Evolutionary conservation across 2,329 filamentous ascomycete species (phyloP).

Genomic region (Fusarium mangiferae): DNA sequence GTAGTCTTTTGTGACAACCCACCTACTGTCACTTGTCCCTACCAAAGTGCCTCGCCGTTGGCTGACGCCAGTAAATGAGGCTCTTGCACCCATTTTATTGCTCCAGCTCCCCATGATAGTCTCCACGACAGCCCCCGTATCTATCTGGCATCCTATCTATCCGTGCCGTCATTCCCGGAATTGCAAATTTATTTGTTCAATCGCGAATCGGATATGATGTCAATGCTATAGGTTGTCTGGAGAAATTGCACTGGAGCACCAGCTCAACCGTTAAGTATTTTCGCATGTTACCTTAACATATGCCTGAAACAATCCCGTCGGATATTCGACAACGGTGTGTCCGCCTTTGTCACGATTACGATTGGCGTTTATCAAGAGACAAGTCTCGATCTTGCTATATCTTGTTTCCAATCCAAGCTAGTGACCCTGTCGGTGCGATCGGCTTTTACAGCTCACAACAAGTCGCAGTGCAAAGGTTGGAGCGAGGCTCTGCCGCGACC

Average conservation of each 20-base stretch:
- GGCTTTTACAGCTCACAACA: slow-evolving; percentile 26
- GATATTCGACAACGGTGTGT: slow-evolving; percentile 27
- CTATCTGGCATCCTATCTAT: slow-evolving; percentile 35
- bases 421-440: slow-evolving; percentile 12
- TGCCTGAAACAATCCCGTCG: slow-evolving; percentile 42
- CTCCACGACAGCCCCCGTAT: slow-evolving; percentile 11
- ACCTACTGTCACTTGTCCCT: slow-evolving; percentile 41
- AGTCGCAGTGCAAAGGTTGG: slow-evolving; percentile 22
- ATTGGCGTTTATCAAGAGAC: slow-evolving; percentile 10
- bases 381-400: slow-evolving; percentile 18
- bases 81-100: slow-evolving; percentile 22
- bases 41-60: slow-evolving; percentile 25
- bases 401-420: slow-evolving; percentile 6
- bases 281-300: slow-evolving; percentile 22
- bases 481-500: slow-evolving; percentile 7
- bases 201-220: slow-evolving; percentile 41
- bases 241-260: slow-evolving; percentile 23
- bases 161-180: slow-evolving; percentile 45
- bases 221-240: slow-evolving; percentile 28
- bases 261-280: slow-evolving; percentile 24
- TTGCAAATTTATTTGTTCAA: slow-evolving; percentile 7
- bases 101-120: slow-evolving; percentile 19
- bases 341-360: slow-evolving; percentile 27
- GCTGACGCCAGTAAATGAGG: slow-evolving; percentile 38
- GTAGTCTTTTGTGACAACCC: slow-evolving; percentile 37